phyloP scores from a whole-genome alignment of 1,284 basidiomycete genomes.

The Amylostereum areolatum region DNA sequence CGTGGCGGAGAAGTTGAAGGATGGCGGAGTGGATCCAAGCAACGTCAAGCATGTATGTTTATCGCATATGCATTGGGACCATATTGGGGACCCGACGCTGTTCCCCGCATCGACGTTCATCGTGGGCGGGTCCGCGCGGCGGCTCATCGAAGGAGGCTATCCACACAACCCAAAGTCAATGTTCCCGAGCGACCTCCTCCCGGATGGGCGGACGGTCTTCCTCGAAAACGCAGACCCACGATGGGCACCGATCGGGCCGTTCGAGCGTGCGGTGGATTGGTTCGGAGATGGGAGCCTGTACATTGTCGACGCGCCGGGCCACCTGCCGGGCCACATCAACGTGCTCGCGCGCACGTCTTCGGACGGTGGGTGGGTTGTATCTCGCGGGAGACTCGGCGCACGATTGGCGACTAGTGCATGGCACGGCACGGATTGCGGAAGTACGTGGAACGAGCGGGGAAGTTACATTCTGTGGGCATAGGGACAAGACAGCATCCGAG shows the following conservation, averaged over 20 bases:
- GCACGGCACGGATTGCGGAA: conserved; percentile 35
- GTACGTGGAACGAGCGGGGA: conserved; percentile 18
- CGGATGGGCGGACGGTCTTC: conserved; percentile 34
- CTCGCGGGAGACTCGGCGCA: conserved; percentile 53
- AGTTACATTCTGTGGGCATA: conserved; percentile 33
- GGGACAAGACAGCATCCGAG: conserved; percentile 34
- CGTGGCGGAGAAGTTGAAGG: conserved; percentile 40
- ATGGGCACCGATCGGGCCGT: conserved; percentile 37
- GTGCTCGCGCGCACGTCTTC: conserved; percentile 48
- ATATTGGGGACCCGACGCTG: conserved; percentile 36
- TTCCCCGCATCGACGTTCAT: conserved; percentile 45
- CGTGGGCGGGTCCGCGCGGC: conserved; percentile 31
- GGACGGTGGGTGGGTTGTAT: conserved; percentile 52
- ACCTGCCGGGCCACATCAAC: conserved; percentile 48
- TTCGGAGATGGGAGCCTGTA: conserved; percentile 54
- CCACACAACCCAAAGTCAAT: conserved; percentile 31
- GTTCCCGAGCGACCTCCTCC: conserved; percentile 33
- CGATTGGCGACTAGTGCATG: conserved; percentile 44
- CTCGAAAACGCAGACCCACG: conserved; percentile 24
- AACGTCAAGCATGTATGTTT: conserved; percentile 41
- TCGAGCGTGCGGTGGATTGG: conserved; percentile 44
- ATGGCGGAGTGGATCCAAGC: conserved; percentile 37
- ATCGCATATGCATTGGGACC: conserved; percentile 44
- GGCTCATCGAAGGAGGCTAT: conserved; percentile 31
- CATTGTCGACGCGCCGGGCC: conserved; percentile 50